phyloP scores from a whole-genome alignment of 495 filamentous ascomycete genomes.

The Sphaerosporella brunnea region DNA sequence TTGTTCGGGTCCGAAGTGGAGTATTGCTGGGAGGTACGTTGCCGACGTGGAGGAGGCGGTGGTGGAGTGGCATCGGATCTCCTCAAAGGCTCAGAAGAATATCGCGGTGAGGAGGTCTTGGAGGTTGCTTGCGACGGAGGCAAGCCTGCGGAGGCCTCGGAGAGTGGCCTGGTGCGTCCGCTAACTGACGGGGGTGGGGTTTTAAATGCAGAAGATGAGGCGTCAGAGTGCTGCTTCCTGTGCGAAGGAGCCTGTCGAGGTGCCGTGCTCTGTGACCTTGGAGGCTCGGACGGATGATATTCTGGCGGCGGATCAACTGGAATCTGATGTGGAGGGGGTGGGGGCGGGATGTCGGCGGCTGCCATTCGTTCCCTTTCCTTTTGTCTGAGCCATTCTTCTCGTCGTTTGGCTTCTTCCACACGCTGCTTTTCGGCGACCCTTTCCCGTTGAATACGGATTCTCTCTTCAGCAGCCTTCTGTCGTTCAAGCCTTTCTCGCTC shows the following conservation, averaged over 20 bases:
- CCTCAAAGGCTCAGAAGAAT: not conserved
- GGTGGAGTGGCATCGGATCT: conserved; percentile 1
- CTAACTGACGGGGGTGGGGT: conserved; percentile 20
- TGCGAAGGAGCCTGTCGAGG: conserved; percentile 14
- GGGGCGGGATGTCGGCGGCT: conserved; percentile 12
- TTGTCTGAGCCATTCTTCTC: conserved; percentile 11
- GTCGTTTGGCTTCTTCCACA: conserved; percentile 17
- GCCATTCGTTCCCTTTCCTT: conserved; percentile 7
- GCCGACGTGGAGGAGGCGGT: not conserved
- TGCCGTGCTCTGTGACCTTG: conserved; percentile 8
- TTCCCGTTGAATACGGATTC: not conserved
- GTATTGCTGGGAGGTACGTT: conserved; percentile 34
- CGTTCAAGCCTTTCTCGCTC: not conserved
- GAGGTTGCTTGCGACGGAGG: not conserved
- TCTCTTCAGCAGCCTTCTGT: conserved; percentile 4
- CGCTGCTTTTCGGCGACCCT: conserved; percentile 12
- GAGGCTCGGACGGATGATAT: not conserved
- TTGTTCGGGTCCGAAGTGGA: conserved; percentile 80
- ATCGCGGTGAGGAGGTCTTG: not conserved
- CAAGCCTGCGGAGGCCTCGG: not conserved
- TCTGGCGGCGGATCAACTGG: conserved; percentile 20
- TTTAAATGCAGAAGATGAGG: no score
- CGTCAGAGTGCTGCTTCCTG: no score
- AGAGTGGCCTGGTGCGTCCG: not conserved
- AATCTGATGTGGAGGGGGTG: conserved; percentile 21